Percentiles rank a stretch among this genome's conserved stretches.
phyloP scores from a whole-genome alignment of 345 rosid species.

The Citrus mangshanensis region DNA sequence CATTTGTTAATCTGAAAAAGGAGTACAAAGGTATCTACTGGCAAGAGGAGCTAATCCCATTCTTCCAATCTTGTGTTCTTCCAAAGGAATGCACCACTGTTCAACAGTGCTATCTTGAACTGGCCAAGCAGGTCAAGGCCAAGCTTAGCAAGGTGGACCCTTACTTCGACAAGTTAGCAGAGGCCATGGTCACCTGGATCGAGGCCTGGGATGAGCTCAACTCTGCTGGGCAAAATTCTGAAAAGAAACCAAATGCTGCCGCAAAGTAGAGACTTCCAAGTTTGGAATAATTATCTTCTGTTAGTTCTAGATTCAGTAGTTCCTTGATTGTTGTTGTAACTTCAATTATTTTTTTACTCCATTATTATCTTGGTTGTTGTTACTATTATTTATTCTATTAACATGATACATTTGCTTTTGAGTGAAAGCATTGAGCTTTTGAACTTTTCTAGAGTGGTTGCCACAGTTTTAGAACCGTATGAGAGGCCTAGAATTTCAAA shows the following conservation, averaged over 20 bases:
- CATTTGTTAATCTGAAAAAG: constrained; percentile 38
- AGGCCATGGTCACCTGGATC: constrained; percentile 56
- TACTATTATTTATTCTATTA: neutral
- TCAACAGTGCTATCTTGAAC: constrained; percentile 44
- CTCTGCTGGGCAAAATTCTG: constrained; percentile 12
- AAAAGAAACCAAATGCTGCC: constrained; percentile 8
- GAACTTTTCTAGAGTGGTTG: neutral
- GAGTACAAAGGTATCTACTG: constrained; percentile 42
- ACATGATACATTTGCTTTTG: neutral
- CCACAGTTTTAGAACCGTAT: neutral
- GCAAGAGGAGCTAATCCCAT: constrained; percentile 50
- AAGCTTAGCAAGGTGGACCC: constrained; percentile 41
- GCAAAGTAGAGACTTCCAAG: constrained; percentile 17
- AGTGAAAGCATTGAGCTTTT: neutral
- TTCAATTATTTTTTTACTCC: neutral
- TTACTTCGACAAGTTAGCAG: constrained; percentile 44
- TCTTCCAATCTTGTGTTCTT: constrained; percentile 38
- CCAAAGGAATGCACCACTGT: constrained; percentile 48
- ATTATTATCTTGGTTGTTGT: neutral
- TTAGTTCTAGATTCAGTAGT: neutral
- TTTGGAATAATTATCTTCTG: neutral
- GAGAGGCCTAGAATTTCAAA: neutral
- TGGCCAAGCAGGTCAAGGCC: constrained; percentile 41
- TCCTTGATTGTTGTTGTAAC: neutral
- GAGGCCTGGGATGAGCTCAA: constrained; percentile 57